Conservation (phyloP, 1,284 basidiomycete genomes). For the Sanghuangporus weigelae region DNA sequence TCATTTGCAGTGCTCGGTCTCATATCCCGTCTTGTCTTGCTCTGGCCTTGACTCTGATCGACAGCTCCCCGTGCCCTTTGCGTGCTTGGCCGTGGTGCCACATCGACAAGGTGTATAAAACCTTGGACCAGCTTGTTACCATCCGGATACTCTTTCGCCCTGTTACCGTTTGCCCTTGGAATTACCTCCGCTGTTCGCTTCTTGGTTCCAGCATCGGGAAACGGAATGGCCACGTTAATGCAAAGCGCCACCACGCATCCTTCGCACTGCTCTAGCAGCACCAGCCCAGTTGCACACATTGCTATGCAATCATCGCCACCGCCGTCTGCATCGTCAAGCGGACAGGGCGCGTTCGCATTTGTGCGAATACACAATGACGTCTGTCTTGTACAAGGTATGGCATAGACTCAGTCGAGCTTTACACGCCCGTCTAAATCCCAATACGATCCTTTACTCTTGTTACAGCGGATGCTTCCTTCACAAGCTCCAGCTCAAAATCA, state of each 20-base stretch:
- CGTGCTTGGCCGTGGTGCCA: background rate
- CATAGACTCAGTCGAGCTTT: too few relatives aligned
- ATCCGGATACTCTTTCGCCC: background rate
- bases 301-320: background rate
- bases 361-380: conserved; percentile 31
- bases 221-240: conserved; percentile 8
- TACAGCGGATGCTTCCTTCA: conserved; percentile 8
- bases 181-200: background rate
- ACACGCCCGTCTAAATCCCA: background rate
- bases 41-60: background rate
- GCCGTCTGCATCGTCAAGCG: background rate
- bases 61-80: background rate
- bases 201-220: background rate
- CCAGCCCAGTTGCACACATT: background rate
- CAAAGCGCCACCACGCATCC: background rate
- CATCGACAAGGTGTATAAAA: background rate
- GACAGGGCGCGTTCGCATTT: conserved; percentile 27
- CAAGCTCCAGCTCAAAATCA: conserved; percentile 8
- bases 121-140: background rate
- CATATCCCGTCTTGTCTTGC: background rate
- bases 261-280: background rate
- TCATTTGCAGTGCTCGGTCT: background rate
- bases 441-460: background rate
- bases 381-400: conserved; percentile 35
- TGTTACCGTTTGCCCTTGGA: background rate